Base-by-base conservation (phyloP, 768 basidiomycete species). In the Mycena metata region DNA sequence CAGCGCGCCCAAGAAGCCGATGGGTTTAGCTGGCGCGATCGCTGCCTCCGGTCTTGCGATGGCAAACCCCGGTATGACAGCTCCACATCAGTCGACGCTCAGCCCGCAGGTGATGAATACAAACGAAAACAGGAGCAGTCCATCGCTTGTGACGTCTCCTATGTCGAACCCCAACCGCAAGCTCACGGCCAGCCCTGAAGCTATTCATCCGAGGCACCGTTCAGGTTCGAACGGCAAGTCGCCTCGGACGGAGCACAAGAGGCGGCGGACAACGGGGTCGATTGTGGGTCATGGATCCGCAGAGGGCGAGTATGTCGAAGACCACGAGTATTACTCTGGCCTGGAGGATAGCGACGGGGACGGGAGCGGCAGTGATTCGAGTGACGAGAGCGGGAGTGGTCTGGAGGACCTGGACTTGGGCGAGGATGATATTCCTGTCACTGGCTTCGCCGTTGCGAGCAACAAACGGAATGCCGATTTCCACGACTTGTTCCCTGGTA, bases 401-500 rank as follows among this genome's bases (percentile, higher is more conserved):
- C 39, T 72, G 50, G 70, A 72, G 64, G 81, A 82, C 39, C 65
- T 86, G 66, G 84, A 83, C 69, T 62, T 92, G 30, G 89, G 86
- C 61, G 85, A 89, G 56, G 90, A 91, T 60, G 93, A 94, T 74
- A 94, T 95, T 16, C 92, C 96, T 2, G 94, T 98, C 6, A 97
- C 95, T 8, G 96, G 97, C 3, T 99, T 99, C 77, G 96, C 98
- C 0, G 96, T 99, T 23, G 98, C 97, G 11, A 98, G 95, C 78
- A 95, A 90, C 74, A 95, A 95, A 77, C 82, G 98, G 60, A 98
- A 99, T 75, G 89, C 92, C 3, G 97, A 99, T 76, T 99, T 99
- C 78, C 98, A 99, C 75, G 93, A 96, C 71, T 78, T 98, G 74
- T 99, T 99, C 79, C 89, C 91, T 21, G 89, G 77, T 35, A 90